These are phyloP conservation scores for Podila epicladia DNA, from an alignment of 192 early-diverging fungal species.

Conservation along the genomic window DNA sequence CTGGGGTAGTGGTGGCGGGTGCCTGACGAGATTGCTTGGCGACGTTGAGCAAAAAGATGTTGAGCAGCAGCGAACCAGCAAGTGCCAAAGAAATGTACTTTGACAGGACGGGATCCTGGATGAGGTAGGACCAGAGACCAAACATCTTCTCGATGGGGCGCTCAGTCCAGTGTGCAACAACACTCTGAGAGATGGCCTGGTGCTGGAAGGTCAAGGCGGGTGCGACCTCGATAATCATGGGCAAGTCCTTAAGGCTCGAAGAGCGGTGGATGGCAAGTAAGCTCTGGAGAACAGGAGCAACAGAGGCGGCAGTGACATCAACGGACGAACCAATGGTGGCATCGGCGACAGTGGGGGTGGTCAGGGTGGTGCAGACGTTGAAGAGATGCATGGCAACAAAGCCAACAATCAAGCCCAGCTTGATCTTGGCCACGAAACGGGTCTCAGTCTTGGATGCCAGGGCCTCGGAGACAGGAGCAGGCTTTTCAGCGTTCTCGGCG, in stretches of 20 bases:
- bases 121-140: constrained; percentile 59
- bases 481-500: constrained; percentile 41
- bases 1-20: constrained; percentile 15
- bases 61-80: constrained; percentile 61
- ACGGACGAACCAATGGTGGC: constrained; percentile 31
- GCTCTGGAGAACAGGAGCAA: constrained; percentile 54
- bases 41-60: constrained; percentile 69
- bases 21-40: constrained; percentile 61
- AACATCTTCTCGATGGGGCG: constrained; percentile 56
- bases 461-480: constrained; percentile 3
- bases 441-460: constrained; percentile 53
- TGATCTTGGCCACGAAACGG: constrained; percentile 65
- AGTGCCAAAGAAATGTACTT: constrained; percentile 64
- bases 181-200: constrained; percentile 16
- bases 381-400: constrained; percentile 73
- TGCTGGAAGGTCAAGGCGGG: constrained; percentile 61
- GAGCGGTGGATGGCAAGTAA: constrained; percentile 55
- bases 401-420: constrained; percentile 69
- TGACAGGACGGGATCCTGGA: constrained; percentile 66
- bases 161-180: constrained; percentile 41
- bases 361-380: constrained; percentile 67
- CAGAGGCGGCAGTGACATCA: constrained; percentile 51
- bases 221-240: constrained; percentile 62
- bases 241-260: constrained; percentile 45
- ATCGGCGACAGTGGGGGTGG: constrained; percentile 5